Evolutionary conservation across 208 protist species (phyloP), one percentile per base, ranked within the genome.

Genomic region (Wallacemonas rigidus): DNA sequence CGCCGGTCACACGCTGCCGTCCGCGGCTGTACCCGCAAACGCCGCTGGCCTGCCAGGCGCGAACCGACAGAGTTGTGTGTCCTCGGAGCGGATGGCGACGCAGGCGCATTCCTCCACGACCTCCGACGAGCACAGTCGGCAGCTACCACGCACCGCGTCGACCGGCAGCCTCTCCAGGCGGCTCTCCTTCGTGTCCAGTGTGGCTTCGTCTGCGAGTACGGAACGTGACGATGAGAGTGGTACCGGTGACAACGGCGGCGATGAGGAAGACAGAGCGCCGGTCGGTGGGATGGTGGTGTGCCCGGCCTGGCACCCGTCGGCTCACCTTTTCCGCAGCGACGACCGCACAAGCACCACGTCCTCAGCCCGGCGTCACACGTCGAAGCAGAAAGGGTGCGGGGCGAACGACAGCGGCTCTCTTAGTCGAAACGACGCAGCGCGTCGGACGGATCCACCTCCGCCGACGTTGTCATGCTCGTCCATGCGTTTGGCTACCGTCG

Each of bases 161-260:
- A 15, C 38, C 17, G 35, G 36, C 15, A 62, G 56, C 56, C 35
- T 62, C 5, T 62, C 56, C 4, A 38, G 43, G 4, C 56, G 38
- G 5, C 36, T 62, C 35, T 62, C 56, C 35, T 62, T 62, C 43
- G 56, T 43, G 36, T 62, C 56, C 35, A 62, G 56, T 15, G 4
- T 5, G 36, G 17, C 15, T 38, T 62, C 56, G 35, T 38, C 7
- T 3, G 56, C 1, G 3, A 43, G 56, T 6, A 11, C 1, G 35
- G 56, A 62, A 38, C 7, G 15, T 6, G 17, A 38, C 38, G 56
- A 12, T 9, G 56, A 11, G 54, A 35, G 6, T 43, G 9, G 3
- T 5, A 43, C 3, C 15, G 56, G 8, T 6, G 17, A 36, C 6
- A 2, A 62, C 4, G 56, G 56, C 36, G 56, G n/a, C 53, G 5